Evolutionary conservation across 2,329 filamentous ascomycete species (phyloP), one percentile per base, ranked within the genome.

Genomic region (Xylariomycetidae sp.): DNA sequence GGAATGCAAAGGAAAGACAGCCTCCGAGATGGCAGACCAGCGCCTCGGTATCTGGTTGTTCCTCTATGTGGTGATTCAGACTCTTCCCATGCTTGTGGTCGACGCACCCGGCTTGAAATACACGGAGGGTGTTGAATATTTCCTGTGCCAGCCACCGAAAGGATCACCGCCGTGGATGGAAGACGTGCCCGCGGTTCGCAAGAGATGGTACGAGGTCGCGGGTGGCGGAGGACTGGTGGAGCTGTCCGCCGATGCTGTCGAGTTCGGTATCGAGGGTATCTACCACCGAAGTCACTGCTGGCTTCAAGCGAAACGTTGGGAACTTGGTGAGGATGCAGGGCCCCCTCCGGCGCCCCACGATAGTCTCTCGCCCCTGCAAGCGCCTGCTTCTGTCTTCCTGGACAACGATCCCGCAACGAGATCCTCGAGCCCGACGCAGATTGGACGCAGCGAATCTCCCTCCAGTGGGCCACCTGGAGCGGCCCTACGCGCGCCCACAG

Each of bases 11-110:
- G 74, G 78, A 37, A 79, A 76, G 54, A 72, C 65, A 24, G 68
- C 79, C 19, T 65, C 72, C n/a, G 82, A 89, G 46, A 63, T 89
- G 25, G 67, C 69, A 22, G 82, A 89, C 48, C 72, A 83, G 47
- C 74, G 85, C 26, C 75, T 82, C 26, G 85, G 85, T 10, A 78
- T 83, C 54, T 92, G 85, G 85, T 66, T 92, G 31, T 89, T 90
- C 63, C 65, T 89, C 37, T 90, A 90, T 52, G 79, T 77, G 6
- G 75, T 87, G 7, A 68, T 90, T 6, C 84, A 92, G 58, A 80
- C 80, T 2, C 67, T 90, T 16, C 85, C 85, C 4, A 79, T 87
- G 68, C 66, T 90, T 9, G 82, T 85, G 1, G 70, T 87, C 20
- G 85, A 92, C 55, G 83, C 82, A 0, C 82, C 82, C 0, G 79